phyloP scores from a whole-genome alignment of 208 protist species.

The Leishmania mexicana region DNA sequence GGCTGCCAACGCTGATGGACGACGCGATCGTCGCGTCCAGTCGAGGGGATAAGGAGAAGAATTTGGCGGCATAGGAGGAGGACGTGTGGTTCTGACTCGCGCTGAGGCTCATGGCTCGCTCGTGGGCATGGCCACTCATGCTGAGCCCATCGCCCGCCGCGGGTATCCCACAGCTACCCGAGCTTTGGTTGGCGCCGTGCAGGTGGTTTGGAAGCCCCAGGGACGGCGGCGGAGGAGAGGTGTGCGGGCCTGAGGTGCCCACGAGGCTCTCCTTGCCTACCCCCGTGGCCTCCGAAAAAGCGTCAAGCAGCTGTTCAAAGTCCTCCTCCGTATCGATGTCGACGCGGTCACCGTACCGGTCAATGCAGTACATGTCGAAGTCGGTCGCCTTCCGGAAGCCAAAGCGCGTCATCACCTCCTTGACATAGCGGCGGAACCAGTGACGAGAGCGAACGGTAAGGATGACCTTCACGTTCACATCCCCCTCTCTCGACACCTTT shows the following conservation, averaged over 20 bases:
- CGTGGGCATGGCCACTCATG: not conserved
- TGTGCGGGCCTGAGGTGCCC: no score
- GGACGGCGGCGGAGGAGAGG: not conserved
- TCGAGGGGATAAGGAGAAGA: not conserved
- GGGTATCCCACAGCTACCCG: not conserved
- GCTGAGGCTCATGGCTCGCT: not conserved
- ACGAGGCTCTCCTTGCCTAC: not conserved
- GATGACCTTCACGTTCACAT: constrained; percentile 78
- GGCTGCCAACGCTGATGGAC: not conserved
- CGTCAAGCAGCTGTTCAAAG: constrained; percentile 51
- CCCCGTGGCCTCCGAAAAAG: constrained; percentile 31
- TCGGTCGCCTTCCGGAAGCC: constrained; percentile 53
- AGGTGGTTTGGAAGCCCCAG: not conserved
- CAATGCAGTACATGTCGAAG: constrained; percentile 86
- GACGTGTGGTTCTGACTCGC: not conserved
- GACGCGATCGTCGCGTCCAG: not conserved
- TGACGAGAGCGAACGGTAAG: constrained; percentile 40
- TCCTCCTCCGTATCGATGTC: constrained; percentile 81
- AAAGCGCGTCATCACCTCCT: constrained; percentile 73
- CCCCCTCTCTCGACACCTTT: constrained; percentile 79
- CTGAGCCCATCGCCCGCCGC: not conserved
- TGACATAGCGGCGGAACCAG: constrained; percentile 45
- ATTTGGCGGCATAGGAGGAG: not conserved
- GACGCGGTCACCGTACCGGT: constrained; percentile 63
- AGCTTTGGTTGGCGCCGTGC: not conserved